These are phyloP conservation scores for Microcyclosporella mali DNA, from an alignment of 2,329 filamentous ascomycete species.

Conservation along the genomic window DNA sequence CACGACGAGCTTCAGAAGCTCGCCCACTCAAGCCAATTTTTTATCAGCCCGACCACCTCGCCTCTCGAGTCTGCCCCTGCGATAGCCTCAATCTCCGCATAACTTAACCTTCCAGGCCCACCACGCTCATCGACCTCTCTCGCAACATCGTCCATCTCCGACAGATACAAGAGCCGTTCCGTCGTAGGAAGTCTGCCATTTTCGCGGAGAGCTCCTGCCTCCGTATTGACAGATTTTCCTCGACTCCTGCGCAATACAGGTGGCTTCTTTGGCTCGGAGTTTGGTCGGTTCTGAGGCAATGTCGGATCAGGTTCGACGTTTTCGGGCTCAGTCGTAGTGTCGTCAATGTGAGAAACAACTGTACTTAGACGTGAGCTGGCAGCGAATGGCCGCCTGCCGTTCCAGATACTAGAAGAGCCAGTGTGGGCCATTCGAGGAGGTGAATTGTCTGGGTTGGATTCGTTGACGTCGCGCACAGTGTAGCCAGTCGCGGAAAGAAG, in stretches of 20 bases:
- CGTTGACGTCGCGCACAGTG: constrained; percentile 16
- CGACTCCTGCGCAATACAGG: neutral
- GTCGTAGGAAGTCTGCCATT: constrained; percentile 1
- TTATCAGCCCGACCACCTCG: constrained; percentile 69
- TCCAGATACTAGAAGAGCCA: constrained; percentile 8
- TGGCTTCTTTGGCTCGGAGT: constrained; percentile 1
- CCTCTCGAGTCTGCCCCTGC: constrained; percentile 57
- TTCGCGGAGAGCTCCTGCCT: too few species aligned
- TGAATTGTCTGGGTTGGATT: neutral
- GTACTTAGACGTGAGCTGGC: constrained; percentile 10
- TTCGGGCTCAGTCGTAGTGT: neutral
- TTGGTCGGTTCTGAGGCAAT: constrained; percentile 21
- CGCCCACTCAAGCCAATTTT: constrained; percentile 80
- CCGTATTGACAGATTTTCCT: neutral
- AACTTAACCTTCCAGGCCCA: constrained; percentile 72
- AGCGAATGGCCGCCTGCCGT: constrained; percentile 3
- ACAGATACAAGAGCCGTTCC: constrained; percentile 39
- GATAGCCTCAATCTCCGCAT: constrained; percentile 70
- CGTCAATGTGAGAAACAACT: neutral
- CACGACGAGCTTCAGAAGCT: constrained; percentile 47
- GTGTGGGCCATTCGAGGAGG: constrained; percentile 3
- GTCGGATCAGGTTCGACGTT: constrained; percentile 14
- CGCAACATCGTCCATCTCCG: constrained; percentile 57
- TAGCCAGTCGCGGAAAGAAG: constrained; percentile 41
- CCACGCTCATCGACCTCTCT: constrained; percentile 62